Conservation (phyloP, 257 asterid species). For the Salvia rosmarinus region DNA sequence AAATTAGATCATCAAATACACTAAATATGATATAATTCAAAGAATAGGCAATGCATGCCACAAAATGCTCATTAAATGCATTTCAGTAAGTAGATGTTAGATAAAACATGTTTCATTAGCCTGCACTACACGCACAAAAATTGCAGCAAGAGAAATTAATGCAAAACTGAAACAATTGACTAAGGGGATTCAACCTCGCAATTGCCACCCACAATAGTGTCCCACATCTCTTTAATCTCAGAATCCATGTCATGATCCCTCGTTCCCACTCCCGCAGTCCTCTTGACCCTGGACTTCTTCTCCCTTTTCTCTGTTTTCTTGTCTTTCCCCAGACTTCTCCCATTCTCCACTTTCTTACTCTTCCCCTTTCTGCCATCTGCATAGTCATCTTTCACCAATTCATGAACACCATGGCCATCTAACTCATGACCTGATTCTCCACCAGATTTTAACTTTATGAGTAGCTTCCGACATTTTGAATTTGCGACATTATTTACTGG, state of each 20-base stretch:
- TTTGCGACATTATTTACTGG: constrained; percentile 62
- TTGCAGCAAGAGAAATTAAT: not conserved
- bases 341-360: constrained; percentile 48
- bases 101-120: too few relatives aligned
- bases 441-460: constrained; percentile 58
- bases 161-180: constrained; percentile 36
- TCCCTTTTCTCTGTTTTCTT: constrained; percentile 57
- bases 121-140: constrained; percentile 18
- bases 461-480: constrained; percentile 67
- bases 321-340: constrained; percentile 57
- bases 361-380: constrained; percentile 54
- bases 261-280: constrained; percentile 51
- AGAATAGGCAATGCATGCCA: too few relatives aligned
- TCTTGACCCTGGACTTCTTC: constrained; percentile 55
- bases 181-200: constrained; percentile 44
- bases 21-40: too few relatives aligned
- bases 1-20: too few relatives aligned
- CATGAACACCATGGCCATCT: constrained; percentile 50
- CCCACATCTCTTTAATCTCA: constrained; percentile 95
- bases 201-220: constrained; percentile 66
- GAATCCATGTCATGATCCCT: constrained; percentile 72
- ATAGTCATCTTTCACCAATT: constrained; percentile 50
- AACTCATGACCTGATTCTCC: constrained; percentile 42
- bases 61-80: too few relatives aligned
- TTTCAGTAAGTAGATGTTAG: too few relatives aligned